phyloP scores from a whole-genome alignment of 352 stramenopile species.

The Globisporangium nagaii region DNA sequence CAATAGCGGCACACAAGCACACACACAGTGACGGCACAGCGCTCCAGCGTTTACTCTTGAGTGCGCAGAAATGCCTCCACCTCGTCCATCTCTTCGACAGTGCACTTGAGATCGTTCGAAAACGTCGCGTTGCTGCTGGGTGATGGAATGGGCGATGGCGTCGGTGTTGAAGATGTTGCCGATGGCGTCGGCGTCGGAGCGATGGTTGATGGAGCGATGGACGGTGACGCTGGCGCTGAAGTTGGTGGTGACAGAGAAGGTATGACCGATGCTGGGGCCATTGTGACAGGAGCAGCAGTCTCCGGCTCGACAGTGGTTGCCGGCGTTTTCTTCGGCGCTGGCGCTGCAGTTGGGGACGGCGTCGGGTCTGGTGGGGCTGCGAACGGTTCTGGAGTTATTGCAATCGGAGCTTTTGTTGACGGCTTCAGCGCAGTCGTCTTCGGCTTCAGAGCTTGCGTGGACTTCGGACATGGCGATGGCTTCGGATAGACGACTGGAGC shows the following conservation, averaged over 20 bases:
- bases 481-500: background rate
- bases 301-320: background rate
- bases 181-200: background rate
- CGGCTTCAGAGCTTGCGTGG: background rate
- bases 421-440: background rate
- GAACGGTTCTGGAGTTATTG: background rate
- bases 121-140: background rate
- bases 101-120: constrained; percentile 11
- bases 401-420: too few species aligned
- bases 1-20: background rate
- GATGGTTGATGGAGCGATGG: background rate
- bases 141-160: background rate
- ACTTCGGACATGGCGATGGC: background rate
- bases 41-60: background rate
- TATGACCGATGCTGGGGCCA: background rate
- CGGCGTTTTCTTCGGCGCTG: background rate
- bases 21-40: background rate
- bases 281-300: background rate
- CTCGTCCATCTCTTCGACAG: constrained; percentile 11
- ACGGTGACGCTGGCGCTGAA: background rate
- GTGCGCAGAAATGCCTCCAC: constrained; percentile 12
- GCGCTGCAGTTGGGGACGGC: background rate
- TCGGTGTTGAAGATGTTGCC: background rate
- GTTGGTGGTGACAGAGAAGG: background rate
- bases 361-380: background rate